Evolutionary conservation across 2,329 filamentous ascomycete species (phyloP).

Genomic region (Penicillium oxalicum): DNA sequence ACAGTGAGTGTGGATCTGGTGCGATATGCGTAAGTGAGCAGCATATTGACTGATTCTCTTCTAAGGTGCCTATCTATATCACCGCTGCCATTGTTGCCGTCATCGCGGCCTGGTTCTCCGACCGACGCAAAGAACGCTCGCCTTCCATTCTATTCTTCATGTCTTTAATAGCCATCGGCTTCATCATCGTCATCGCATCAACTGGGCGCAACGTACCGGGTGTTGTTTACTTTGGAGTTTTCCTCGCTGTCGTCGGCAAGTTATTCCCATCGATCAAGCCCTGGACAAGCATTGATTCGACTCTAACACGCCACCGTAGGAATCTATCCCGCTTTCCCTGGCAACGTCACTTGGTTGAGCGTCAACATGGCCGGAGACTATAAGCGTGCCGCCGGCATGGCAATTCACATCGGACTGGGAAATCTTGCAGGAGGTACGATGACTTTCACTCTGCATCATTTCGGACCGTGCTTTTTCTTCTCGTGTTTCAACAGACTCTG

Average conservation of each 20-base stretch:
- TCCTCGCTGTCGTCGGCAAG: conserved; percentile 42
- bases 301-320: conserved; percentile 18
- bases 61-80: conserved; percentile 35
- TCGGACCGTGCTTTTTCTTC: background rate
- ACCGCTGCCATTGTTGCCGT: conserved; percentile 35
- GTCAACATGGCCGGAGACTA: conserved; percentile 54
- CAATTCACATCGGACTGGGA: conserved; percentile 57
- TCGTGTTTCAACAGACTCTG: background rate
- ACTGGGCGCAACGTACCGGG: conserved; percentile 33
- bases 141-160: conserved; percentile 54
- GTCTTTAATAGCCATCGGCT: conserved; percentile 51
- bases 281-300: too few species aligned
- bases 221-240: conserved; percentile 45
- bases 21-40: too few species aligned
- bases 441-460: background rate
- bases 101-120: conserved; percentile 51
- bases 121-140: conserved; percentile 47
- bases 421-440: conserved; percentile 42
- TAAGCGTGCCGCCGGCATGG: conserved; percentile 57
- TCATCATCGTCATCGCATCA: conserved; percentile 45
- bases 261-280: background rate
- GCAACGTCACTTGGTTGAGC: conserved; percentile 52
- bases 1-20: conserved; percentile 21
- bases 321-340: conserved; percentile 44
- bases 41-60: background rate